These are phyloP conservation scores for Dictyostelium firmibasis DNA, from an alignment of 78 protist species.

Conservation along the genomic window DNA sequence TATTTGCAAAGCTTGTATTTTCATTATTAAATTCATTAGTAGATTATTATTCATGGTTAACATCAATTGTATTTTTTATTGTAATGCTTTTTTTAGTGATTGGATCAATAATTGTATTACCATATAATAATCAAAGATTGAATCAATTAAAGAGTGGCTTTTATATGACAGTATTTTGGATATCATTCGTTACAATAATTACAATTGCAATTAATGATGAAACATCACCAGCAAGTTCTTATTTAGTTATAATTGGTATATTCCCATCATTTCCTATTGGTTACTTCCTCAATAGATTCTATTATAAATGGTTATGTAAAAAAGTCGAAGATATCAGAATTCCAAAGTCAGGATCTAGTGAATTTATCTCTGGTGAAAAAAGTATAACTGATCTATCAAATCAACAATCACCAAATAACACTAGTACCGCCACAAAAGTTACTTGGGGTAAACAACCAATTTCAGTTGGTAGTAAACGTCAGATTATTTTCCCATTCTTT, in stretches of 20 bases:
- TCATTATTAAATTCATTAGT: conserved; percentile 40
- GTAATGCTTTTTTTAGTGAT: conserved; percentile 19
- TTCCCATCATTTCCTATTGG: conserved; percentile 37
- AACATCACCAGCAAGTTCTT: conserved; percentile 1
- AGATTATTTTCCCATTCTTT: conserved; percentile 40
- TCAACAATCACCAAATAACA: neutral
- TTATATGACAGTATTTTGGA: conserved; percentile 27
- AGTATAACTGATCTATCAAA: neutral
- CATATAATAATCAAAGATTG: conserved; percentile 53
- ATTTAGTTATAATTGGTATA: conserved; percentile 17
- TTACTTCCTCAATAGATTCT: conserved; percentile 1
- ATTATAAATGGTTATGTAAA: neutral
- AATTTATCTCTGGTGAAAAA: too few relatives aligned
- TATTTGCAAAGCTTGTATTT: conserved; percentile 41
- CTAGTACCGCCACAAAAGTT: neutral
- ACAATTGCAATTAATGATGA: neutral
- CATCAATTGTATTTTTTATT: conserved; percentile 8
- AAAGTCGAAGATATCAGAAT: neutral
- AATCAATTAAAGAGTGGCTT: conserved; percentile 74
- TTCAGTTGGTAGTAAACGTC: conserved; percentile 24
- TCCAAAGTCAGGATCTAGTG: neutral
- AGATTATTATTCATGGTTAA: conserved; percentile 26
- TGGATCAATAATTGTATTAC: conserved; percentile 46
- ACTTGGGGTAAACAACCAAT: conserved; percentile 8
- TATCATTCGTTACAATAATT: conserved; percentile 14